Evolutionary conservation across 768 basidiomycete genomes (phyloP).

Genomic region (Trametes meyenii): DNA sequence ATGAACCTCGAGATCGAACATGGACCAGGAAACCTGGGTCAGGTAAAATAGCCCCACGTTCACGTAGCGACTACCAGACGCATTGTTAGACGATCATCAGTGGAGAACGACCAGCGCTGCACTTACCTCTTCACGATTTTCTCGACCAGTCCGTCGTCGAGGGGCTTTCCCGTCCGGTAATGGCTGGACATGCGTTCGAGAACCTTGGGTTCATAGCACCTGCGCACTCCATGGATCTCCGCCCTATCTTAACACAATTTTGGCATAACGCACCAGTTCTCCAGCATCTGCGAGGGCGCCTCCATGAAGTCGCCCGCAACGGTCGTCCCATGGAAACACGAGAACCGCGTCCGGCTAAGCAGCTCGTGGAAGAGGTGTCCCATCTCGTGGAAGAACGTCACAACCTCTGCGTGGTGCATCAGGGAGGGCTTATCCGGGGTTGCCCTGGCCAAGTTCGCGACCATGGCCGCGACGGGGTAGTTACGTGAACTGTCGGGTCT

Average conservation of each 20-base stretch:
- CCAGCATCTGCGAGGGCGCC: slow-evolving; percentile 90
- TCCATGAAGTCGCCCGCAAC: slow-evolving; percentile 74
- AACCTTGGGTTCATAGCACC: slow-evolving; percentile 83
- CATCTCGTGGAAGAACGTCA: slow-evolving; percentile 93
- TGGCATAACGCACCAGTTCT: slow-evolving; percentile 66
- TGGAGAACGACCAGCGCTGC: no score
- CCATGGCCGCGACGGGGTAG: slow-evolving; percentile 84
- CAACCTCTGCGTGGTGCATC: slow-evolving; percentile 84
- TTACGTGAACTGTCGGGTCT: slow-evolving; percentile 56
- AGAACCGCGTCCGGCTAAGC: slow-evolving; percentile 67
- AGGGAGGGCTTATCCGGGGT: slow-evolving; percentile 78
- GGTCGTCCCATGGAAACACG: slow-evolving; percentile 80
- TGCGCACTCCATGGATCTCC: slow-evolving; percentile 21
- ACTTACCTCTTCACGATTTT: slow-evolving; percentile 77
- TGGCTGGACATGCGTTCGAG: slow-evolving; percentile 80
- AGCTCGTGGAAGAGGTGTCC: slow-evolving; percentile 56
- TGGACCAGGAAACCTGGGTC: slow-evolving; percentile 82
- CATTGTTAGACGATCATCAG: neutral
- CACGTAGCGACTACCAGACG: slow-evolving; percentile 52
- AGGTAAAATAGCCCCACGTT: slow-evolving; percentile 83
- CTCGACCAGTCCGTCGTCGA: slow-evolving; percentile 76
- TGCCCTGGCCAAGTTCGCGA: slow-evolving; percentile 87
- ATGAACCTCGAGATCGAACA: slow-evolving; percentile 76
- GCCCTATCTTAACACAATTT: neutral
- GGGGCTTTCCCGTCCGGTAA: slow-evolving; percentile 67